These are phyloP conservation scores for Phytopythium vexans DNA, from an alignment of 352 stramenopile species.

Conservation along the genomic window DNA sequence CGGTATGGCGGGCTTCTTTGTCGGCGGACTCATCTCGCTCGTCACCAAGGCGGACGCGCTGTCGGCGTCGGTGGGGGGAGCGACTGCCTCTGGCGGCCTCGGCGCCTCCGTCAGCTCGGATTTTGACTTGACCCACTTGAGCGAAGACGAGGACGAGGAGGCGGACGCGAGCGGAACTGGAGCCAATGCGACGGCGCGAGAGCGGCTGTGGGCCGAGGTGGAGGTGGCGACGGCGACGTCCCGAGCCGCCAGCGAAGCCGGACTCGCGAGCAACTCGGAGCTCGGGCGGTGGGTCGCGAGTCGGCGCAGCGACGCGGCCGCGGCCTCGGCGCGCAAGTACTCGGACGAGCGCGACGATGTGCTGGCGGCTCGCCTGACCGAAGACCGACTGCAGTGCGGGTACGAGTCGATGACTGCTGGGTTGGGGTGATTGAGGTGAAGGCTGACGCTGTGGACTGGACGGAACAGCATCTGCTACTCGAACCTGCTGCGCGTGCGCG, in stretches of 20 bases:
- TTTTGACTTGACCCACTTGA: slow-evolving; percentile 4
- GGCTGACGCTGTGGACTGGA: not conserved
- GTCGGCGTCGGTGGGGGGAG: slow-evolving; percentile 29
- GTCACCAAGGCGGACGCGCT: slow-evolving; percentile 60
- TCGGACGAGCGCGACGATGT: slow-evolving; percentile 43
- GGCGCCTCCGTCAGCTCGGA: slow-evolving; percentile 1
- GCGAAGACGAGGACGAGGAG: slow-evolving; percentile 11
- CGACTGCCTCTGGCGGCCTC: not conserved
- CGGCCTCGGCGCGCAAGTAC: slow-evolving; percentile 39
- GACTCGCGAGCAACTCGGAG: slow-evolving; percentile 1
- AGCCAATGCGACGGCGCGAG: slow-evolving; percentile 16
- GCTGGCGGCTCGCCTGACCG: slow-evolving; percentile 44
- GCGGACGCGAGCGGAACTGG: slow-evolving; percentile 9
- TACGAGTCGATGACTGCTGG: slow-evolving; percentile 3
- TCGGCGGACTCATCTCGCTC: slow-evolving; percentile 55
- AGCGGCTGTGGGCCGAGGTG: slow-evolving; percentile 42
- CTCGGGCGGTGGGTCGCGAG: slow-evolving; percentile 40
- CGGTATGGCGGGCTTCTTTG: slow-evolving; percentile 54
- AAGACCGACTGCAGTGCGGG: slow-evolving; percentile 68
- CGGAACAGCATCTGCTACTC: slow-evolving; percentile 60
- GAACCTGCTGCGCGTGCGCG: slow-evolving; percentile 45
- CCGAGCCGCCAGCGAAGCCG: slow-evolving; percentile 1
- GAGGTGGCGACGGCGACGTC: slow-evolving; percentile 19
- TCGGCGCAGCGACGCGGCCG: slow-evolving; percentile 23
- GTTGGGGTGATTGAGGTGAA: not conserved